Evolutionary conservation across 2,329 filamentous ascomycete species (phyloP).

Genomic region (Sclerotinia minor): DNA sequence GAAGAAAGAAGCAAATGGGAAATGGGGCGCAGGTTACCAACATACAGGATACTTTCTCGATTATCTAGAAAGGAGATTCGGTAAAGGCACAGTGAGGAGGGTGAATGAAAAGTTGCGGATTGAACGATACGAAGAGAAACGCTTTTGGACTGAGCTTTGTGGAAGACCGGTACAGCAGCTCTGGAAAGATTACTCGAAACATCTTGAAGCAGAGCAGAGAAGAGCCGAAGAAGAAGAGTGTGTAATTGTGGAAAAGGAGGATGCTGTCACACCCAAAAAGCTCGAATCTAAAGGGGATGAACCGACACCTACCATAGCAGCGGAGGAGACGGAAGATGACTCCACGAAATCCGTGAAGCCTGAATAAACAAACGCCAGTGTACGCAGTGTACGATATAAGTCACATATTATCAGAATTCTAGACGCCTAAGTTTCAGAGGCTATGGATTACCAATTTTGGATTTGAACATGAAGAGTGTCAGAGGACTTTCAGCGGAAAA

Average conservation of each 20-base stretch:
- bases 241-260: slow-evolving; percentile 39
- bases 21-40: slow-evolving; percentile 91
- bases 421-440: too few relatives aligned
- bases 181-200: slow-evolving; percentile 70
- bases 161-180: slow-evolving; percentile 65
- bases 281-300: not conserved
- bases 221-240: slow-evolving; percentile 38
- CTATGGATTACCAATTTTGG: too few relatives aligned
- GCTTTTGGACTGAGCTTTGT: slow-evolving; percentile 68
- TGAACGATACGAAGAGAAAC: slow-evolving; percentile 62
- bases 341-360: not conserved
- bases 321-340: not conserved
- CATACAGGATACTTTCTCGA: slow-evolving; percentile 88
- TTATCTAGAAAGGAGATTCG: slow-evolving; percentile 72
- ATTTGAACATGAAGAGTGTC: too few relatives aligned
- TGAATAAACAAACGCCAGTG: not conserved
- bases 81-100: slow-evolving; percentile 57
- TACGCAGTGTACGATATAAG: too few relatives aligned
- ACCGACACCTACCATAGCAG: not conserved
- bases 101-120: slow-evolving; percentile 68
- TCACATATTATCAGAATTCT: too few relatives aligned
- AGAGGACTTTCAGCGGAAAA: too few relatives aligned
- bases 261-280: slow-evolving; percentile 26
- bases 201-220: slow-evolving; percentile 32
- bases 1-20: slow-evolving; percentile 55